A percentile compares a stretch with the other conserved stretches of the same genome.
phyloP scores from a whole-genome alignment of 1,139 yeast genomes.

The Diutina sp. region DNA sequence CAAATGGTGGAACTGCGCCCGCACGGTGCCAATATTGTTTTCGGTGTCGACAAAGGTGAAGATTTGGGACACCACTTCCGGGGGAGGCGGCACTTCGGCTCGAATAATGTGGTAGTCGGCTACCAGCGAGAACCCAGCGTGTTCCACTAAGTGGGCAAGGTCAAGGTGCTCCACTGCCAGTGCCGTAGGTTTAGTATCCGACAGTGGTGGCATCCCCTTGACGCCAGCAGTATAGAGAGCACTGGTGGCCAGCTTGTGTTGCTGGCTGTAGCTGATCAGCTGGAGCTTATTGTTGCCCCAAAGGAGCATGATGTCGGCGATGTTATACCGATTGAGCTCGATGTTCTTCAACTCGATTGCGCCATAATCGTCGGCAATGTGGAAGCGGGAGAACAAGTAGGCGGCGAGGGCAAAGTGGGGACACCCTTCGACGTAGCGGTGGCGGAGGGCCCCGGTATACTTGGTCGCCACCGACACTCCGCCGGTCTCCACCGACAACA shows the following conservation, averaged over 20 bases:
- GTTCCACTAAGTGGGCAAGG: constrained; percentile 8
- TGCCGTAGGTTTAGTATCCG: constrained; percentile 10
- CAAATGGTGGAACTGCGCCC: neutral
- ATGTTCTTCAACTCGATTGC: constrained; percentile 2
- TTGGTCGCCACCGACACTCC: neutral
- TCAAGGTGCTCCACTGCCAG: constrained; percentile 7
- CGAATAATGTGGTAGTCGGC: constrained; percentile 12
- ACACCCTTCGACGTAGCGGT: constrained; percentile 17
- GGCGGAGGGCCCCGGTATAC: constrained; percentile 14
- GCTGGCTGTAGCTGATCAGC: constrained; percentile 16
- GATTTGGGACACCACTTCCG: constrained; percentile 13
- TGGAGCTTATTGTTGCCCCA: constrained; percentile 15
- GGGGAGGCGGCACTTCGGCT: constrained; percentile 16
- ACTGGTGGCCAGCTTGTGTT: constrained; percentile 14
- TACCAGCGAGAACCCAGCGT: constrained; percentile 15
- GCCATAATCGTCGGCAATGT: constrained; percentile 18
- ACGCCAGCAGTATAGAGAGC: constrained; percentile 12
- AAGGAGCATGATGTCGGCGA: constrained; percentile 8
- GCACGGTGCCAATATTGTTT: neutral
- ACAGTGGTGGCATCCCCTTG: constrained; percentile 12
- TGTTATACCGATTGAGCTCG: neutral
- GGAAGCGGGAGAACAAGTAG: constrained; percentile 19
- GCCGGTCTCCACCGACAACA: neutral
- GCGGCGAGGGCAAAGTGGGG: constrained; percentile 18
- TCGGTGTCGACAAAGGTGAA: constrained; percentile 17